Percentiles rank a stretch among this genome's conserved stretches.
Conservation (phyloP, 495 filamentous ascomycete genomes). For the Viridothelium virens region DNA sequence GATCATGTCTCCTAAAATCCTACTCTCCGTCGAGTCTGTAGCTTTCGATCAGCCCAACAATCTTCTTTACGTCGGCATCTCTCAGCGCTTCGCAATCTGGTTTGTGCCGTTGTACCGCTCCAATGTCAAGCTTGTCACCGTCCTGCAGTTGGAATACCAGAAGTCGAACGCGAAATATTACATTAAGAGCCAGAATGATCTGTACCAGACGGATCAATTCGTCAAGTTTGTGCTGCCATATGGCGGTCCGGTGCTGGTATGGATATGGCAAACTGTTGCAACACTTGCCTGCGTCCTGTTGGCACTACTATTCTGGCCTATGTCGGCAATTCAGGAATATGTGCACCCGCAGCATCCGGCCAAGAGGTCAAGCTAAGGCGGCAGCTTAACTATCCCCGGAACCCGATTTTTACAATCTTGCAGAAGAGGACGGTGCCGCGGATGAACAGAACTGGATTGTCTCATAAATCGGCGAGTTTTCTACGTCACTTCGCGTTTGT, state of each 20-base stretch:
- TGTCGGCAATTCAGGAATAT: slow-evolving; percentile 44
- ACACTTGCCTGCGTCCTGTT: slow-evolving; percentile 56
- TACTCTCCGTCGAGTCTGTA: slow-evolving; percentile 61
- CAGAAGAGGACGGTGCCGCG: too few relatives aligned
- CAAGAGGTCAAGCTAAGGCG: neutral
- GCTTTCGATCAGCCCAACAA: slow-evolving; percentile 60
- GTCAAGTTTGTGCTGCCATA: slow-evolving; percentile 55
- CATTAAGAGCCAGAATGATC: slow-evolving; percentile 68
- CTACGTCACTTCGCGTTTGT: too few relatives aligned
- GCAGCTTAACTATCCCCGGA: neutral
- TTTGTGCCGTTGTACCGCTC: slow-evolving; percentile 64
- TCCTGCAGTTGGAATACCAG: slow-evolving; percentile 51
- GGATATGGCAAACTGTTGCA: slow-evolving; percentile 52
- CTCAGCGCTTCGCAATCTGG: slow-evolving; percentile 69
- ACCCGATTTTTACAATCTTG: too few relatives aligned
- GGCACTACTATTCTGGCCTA: slow-evolving; percentile 44
- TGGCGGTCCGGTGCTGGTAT: slow-evolving; percentile 41
- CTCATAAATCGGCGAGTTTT: too few relatives aligned
- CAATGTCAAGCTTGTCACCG: slow-evolving; percentile 60
- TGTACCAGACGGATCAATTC: slow-evolving; percentile 75
- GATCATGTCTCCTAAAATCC: slow-evolving; percentile 67
- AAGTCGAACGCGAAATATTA: slow-evolving; percentile 46
- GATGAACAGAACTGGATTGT: too few relatives aligned
- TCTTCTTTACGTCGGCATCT: slow-evolving; percentile 60
- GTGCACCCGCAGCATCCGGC: slow-evolving; percentile 16